phyloP scores from a whole-genome alignment of 192 early-diverging fungal species.

The Pilaira anomala region DNA sequence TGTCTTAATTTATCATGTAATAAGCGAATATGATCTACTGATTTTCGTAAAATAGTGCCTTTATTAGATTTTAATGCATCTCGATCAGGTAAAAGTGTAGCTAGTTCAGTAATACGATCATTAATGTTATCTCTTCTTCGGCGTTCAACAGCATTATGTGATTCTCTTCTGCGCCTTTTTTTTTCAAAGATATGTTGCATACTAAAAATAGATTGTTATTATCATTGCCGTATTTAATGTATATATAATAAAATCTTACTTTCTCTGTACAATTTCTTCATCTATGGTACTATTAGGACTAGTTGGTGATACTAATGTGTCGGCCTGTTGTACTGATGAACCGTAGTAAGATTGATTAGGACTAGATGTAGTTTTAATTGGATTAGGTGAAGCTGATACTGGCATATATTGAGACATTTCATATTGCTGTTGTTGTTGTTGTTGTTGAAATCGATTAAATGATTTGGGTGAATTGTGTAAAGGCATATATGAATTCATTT shows the following conservation, averaged over 20 bases:
- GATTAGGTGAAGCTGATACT: too few relatives aligned
- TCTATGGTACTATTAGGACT: conserved; percentile 19
- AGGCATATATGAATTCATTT: not conserved
- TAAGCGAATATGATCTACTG: conserved; percentile 82
- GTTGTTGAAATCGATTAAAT: conserved; percentile 4
- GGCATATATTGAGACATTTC: not conserved
- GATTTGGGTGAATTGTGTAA: not conserved
- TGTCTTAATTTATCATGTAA: conserved; percentile 24
- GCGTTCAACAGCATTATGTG: conserved; percentile 96
- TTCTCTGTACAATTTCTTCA: conserved; percentile 25
- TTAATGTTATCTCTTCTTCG: conserved; percentile 97
- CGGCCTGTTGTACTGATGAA: not conserved
- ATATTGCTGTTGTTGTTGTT: conserved; percentile 14
- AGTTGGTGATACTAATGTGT: conserved; percentile 23
- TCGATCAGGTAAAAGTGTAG: conserved; percentile 77
- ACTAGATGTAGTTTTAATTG: not conserved
- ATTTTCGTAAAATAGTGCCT: conserved; percentile 86
- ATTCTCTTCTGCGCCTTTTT: conserved; percentile 86
- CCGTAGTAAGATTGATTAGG: not conserved
- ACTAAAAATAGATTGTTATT: conserved; percentile 14
- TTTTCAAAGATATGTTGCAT: conserved; percentile 65
- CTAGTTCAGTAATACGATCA: conserved; percentile 93
- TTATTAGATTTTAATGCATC: conserved; percentile 86
- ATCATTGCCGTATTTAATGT: not conserved
- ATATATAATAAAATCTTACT: conserved; percentile 13